Percentiles rank a stretch among this genome's conserved stretches.
Conservation (phyloP, 2,329 filamentous ascomycete genomes). For the Neofusicoccum umdonicola region DNA sequence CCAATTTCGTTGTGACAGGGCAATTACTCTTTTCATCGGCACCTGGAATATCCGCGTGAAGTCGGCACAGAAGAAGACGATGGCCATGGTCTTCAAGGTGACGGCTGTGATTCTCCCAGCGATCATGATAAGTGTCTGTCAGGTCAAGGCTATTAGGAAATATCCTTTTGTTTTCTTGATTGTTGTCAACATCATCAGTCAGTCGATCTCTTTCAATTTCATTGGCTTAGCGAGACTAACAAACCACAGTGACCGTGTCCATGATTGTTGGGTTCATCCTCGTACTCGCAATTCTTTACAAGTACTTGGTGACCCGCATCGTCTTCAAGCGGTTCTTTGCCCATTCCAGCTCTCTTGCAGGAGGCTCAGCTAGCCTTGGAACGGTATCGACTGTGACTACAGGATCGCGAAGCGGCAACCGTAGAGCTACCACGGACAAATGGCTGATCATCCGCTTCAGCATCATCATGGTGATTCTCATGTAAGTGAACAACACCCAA, state of each 20-base stretch:
- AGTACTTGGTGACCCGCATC: conserved; percentile 3
- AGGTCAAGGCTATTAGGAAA: neutral
- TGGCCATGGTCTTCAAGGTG: neutral
- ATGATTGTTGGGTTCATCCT: neutral
- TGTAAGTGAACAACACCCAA: neutral
- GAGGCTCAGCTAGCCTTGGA: neutral
- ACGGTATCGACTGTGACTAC: neutral
- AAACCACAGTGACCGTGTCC: neutral
- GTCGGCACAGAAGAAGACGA: neutral
- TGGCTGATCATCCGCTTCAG: conserved; percentile 12
- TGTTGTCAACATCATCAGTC: conserved; percentile 9
- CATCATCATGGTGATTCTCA: conserved; percentile 3
- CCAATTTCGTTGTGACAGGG: neutral
- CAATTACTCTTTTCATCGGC: conserved; percentile 12
- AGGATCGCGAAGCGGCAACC: neutral
- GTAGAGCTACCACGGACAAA: conserved; percentile 2
- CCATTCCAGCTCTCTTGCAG: neutral
- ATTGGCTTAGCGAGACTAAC: neutral
- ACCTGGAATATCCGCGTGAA: conserved; percentile 14
- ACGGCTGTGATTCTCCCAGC: neutral
- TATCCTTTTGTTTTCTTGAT: neutral
- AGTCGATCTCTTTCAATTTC: neutral
- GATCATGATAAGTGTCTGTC: neutral
- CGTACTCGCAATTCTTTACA: conserved; percentile 8
- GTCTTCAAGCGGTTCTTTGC: conserved; percentile 6